Conservation (phyloP, 2,329 filamentous ascomycete genomes). For the Claviceps sp. region DNA sequence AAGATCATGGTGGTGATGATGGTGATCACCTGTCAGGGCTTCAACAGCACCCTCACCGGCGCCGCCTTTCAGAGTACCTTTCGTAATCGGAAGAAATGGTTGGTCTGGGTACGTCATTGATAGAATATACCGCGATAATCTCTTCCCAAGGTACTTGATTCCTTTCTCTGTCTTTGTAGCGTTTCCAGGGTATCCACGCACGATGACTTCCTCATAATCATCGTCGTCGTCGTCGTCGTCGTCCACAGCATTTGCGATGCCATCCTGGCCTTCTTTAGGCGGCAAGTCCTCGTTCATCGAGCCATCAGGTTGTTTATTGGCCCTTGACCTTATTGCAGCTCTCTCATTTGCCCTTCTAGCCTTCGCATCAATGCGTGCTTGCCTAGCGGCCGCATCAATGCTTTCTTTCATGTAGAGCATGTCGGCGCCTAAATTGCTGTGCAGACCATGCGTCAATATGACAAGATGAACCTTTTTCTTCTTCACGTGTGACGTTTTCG, state of each 20-base stretch:
- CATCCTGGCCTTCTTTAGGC: slow-evolving; percentile 9
- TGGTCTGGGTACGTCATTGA: slow-evolving; percentile 89
- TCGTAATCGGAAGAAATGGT: slow-evolving; percentile 58
- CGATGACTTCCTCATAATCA: slow-evolving; percentile 74
- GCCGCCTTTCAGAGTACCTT: slow-evolving; percentile 25
- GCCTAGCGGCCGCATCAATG: slow-evolving; percentile 70
- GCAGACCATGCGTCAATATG: slow-evolving; percentile 82
- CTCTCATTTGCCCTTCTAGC: slow-evolving; percentile 41
- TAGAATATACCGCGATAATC: slow-evolving; percentile 81
- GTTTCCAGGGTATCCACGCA: slow-evolving; percentile 81
- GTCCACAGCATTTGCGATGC: slow-evolving; percentile 5
- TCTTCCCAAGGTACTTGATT: slow-evolving; percentile 93
- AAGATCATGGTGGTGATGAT: slow-evolving; percentile 4
- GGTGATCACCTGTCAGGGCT: slow-evolving; percentile 23
- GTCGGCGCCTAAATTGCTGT: slow-evolving; percentile 90
- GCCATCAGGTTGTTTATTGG: slow-evolving; percentile 3
- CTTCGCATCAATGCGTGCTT: slow-evolving; percentile 58
- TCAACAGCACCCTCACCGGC: slow-evolving; percentile 27
- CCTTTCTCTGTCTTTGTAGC: slow-evolving; percentile 83
- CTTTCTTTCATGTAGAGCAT: slow-evolving; percentile 97
- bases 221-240: slow-evolving; percentile 44
- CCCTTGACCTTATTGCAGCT: slow-evolving; percentile 15
- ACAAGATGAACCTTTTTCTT: slow-evolving; percentile 80
- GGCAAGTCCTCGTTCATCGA: too few species aligned
- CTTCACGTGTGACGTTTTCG: slow-evolving; percentile 26